These are phyloP conservation scores for Monosporascus sp. DNA, from an alignment of 2,329 filamentous ascomycete species.

Conservation along the genomic window DNA sequence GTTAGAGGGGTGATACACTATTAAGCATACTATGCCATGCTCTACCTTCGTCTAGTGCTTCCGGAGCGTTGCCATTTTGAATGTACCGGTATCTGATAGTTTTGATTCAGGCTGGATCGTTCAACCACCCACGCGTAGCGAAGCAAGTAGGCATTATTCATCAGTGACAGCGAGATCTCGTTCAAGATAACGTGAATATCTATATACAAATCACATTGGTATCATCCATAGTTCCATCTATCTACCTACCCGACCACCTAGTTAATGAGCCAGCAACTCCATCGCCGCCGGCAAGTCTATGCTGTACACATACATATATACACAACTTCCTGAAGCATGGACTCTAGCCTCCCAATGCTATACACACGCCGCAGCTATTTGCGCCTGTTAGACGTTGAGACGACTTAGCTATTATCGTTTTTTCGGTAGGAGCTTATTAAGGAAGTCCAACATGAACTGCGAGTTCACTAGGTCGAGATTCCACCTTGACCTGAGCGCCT, in stretches of 20 bases:
- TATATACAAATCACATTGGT: neutral
- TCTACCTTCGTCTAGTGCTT: no score
- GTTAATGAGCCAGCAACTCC: neutral
- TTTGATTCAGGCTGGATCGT: no score
- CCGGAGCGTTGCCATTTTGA: no score
- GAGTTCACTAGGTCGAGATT: slow-evolving; percentile 34
- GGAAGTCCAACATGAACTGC: slow-evolving; percentile 42
- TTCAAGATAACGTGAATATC: neutral
- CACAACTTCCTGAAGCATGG: neutral
- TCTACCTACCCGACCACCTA: neutral
- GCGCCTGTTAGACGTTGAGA: neutral
- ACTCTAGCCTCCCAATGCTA: neutral
- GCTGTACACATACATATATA: neutral
- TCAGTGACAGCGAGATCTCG: neutral
- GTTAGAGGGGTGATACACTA: no score
- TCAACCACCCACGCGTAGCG: neutral
- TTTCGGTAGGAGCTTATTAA: slow-evolving; percentile 36
- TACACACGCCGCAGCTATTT: neutral
- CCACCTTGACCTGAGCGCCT: slow-evolving; percentile 44
- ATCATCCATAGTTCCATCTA: neutral
- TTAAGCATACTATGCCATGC: no score
- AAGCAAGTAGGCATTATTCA: neutral
- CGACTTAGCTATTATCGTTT: neutral
- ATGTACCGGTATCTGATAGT: no score
- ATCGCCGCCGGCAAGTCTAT: neutral